Conservation (phyloP, 2,329 filamentous ascomycete species). For the Nothopassalora personata region DNA sequence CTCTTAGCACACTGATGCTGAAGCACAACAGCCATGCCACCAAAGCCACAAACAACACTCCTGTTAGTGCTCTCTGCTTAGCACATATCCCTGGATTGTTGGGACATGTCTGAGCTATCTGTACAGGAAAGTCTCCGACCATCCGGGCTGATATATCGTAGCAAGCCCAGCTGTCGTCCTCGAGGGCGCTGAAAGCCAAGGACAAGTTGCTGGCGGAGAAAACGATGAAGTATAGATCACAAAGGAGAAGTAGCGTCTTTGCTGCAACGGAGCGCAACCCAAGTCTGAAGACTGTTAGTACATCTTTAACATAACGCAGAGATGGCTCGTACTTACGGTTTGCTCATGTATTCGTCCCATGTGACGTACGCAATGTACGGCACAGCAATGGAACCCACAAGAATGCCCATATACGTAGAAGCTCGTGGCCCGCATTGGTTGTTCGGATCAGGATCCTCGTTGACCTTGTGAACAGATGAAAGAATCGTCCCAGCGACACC, state of each 20-base stretch:
- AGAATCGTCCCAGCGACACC: conserved; percentile 73
- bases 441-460: conserved; percentile 26
- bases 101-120: conserved; percentile 31
- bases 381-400: conserved; percentile 81
- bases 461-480: conserved; percentile 39
- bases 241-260: conserved; percentile 82
- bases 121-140: conserved; percentile 13
- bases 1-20: conserved; percentile 59
- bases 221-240: conserved; percentile 94
- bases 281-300: conserved; percentile 40
- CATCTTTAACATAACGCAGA: not conserved
- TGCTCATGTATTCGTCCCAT: conserved; percentile 92
- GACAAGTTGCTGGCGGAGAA: conserved; percentile 93
- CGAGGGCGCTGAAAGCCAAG: conserved; percentile 79
- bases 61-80: conserved; percentile 66
- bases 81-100: conserved; percentile 48
- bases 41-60: conserved; percentile 72
- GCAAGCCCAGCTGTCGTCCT: conserved; percentile 54
- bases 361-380: conserved; percentile 91
- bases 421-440: conserved; percentile 41
- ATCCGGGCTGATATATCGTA: conserved; percentile 22
- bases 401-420: conserved; percentile 81
- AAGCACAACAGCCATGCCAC: conserved; percentile 90
- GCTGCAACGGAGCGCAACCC: conserved; percentile 76
- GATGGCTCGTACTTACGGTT: conserved; percentile 50